Evolutionary conservation across 495 filamentous ascomycete genomes (phyloP), one percentile per base, ranked within the genome.

Genomic region (Penicillium lividum): DNA sequence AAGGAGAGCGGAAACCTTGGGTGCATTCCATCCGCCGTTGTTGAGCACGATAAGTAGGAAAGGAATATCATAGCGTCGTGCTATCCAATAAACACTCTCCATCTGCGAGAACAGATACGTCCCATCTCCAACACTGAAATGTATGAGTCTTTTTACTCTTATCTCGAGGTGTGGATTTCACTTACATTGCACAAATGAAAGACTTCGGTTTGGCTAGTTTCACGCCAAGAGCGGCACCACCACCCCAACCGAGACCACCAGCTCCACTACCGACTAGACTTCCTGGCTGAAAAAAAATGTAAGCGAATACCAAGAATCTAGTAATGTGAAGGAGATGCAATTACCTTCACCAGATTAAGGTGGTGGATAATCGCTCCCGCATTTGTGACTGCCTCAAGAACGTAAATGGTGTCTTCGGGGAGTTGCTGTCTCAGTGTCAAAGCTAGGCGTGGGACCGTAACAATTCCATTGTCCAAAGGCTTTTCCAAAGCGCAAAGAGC

Each of bases 201-300:
- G 62, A 54, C 10, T 54, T 51, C 1, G 65, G 65, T 47, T 65
- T 64, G 5, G 90, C 92, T 27, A 96, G 77, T 67, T 95, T 95
- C 60, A 95, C 87, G 15, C 92, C 92, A 2, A 94, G 72, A 3
- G 89, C 81, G 44, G 82, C 92, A 51, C 92, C 92, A 7, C 91
- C 91, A 16, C 88, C 91, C 92, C 92, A 96, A n/a, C 92, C 92
- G 0, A 96, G 80, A 7, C 92, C 92, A 45, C 92, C 92, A 42
- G 90, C 92, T 22, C 92, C 92, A 67, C 92, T 67, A 13, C 49
- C 65, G 43, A 67, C 36, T 0, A 67, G 46, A 16, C 55, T 59
- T 27, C 65, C 65, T 3, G 65, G 62, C 65, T 67, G 25, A 8
- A 28, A 7, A 7, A 13, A n/a, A 7, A 3, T 3, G 47, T 4